A percentile compares a stretch with the other conserved stretches of the same genome.
Conservation (phyloP, 2,329 filamentous ascomycete genomes). For the Xylariaceae sp. region DNA sequence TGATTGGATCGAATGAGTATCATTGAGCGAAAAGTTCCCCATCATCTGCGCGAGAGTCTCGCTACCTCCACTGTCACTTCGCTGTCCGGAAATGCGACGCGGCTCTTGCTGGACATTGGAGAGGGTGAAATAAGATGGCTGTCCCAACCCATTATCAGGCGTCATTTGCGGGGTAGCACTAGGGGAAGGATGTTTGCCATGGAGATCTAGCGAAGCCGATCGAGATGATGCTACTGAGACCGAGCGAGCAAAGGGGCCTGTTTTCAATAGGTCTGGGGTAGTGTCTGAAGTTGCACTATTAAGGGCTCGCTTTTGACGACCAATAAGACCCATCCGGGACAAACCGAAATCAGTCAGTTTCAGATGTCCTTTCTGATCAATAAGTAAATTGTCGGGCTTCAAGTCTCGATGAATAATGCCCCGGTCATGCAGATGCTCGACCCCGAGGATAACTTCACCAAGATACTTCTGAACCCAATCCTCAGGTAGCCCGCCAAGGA, state of each 20-base stretch:
- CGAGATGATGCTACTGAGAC: slow-evolving; percentile 85
- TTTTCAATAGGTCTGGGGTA: slow-evolving; percentile 88
- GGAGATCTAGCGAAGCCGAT: slow-evolving; percentile 89
- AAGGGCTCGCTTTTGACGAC: slow-evolving; percentile 89
- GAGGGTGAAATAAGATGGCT: slow-evolving; percentile 91
- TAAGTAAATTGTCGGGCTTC: slow-evolving; percentile 95
- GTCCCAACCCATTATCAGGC: slow-evolving; percentile 69
- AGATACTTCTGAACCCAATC: slow-evolving; percentile 99
- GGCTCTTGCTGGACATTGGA: slow-evolving; percentile 53
- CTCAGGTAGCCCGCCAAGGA: slow-evolving; percentile 85
- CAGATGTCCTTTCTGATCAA: slow-evolving; percentile 92
- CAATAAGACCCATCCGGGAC: slow-evolving; percentile 94
- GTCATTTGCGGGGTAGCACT: slow-evolving; percentile 82
- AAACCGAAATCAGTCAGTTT: slow-evolving; percentile 97
- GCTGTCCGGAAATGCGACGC: slow-evolving; percentile 69
- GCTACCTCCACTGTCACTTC: slow-evolving; percentile 90
- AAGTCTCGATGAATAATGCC: slow-evolving; percentile 96
- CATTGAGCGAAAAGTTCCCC: slow-evolving; percentile 69
- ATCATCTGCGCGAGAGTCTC: slow-evolving; percentile 82
- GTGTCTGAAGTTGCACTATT: slow-evolving; percentile 72
- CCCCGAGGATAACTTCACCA: slow-evolving; percentile 92
- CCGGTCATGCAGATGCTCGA: slow-evolving; percentile 89
- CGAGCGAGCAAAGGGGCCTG: slow-evolving; percentile 83
- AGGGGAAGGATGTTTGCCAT: slow-evolving; percentile 68
- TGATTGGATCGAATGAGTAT: slow-evolving; percentile 43